Conservation (phyloP, 768 basidiomycete species). For the Agaricus bisporus region DNA sequence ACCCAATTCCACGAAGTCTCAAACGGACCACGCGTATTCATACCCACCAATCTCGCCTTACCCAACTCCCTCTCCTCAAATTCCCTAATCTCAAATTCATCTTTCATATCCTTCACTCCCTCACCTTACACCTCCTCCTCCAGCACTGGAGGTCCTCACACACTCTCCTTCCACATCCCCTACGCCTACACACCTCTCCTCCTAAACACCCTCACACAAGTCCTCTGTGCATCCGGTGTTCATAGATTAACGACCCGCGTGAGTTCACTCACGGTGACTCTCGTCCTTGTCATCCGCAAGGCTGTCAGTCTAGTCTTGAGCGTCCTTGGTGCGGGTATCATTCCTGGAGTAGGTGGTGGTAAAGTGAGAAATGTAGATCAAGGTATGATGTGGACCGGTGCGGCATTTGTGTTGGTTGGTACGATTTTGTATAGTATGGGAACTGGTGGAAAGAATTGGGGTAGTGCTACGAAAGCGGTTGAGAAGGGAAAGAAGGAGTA, state of each 20-base stretch:
- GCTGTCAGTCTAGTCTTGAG: slow-evolving; percentile 73
- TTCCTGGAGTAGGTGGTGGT: slow-evolving; percentile 12
- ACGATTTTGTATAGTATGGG: slow-evolving; percentile 62
- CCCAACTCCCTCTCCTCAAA: slow-evolving; percentile 16
- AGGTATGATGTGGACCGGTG: slow-evolving; percentile 62
- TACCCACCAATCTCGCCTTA: slow-evolving; percentile 20
- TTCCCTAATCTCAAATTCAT: neutral
- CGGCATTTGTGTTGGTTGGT: slow-evolving; percentile 61
- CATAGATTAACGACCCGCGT: slow-evolving; percentile 78
- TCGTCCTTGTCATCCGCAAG: slow-evolving; percentile 77
- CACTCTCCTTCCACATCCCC: slow-evolving; percentile 43
- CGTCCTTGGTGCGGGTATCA: slow-evolving; percentile 38
- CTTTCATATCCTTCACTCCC: neutral
- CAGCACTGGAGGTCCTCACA: slow-evolving; percentile 28
- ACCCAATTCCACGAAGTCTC: slow-evolving; percentile 40
- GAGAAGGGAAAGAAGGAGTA: slow-evolving; percentile 15
- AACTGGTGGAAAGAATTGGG: slow-evolving; percentile 17
- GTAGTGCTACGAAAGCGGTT: slow-evolving; percentile 13
- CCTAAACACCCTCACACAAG: slow-evolving; percentile 77
- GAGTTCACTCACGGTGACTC: slow-evolving; percentile 68
- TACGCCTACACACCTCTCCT: slow-evolving; percentile 54
- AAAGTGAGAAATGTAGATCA: slow-evolving; percentile 21
- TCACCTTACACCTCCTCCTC: slow-evolving; percentile 18
- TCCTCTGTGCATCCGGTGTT: slow-evolving; percentile 83
- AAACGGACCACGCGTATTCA: slow-evolving; percentile 33